phyloP scores from a whole-genome alignment of 768 basidiomycete genomes.

The Lyophyllum shimeji region DNA sequence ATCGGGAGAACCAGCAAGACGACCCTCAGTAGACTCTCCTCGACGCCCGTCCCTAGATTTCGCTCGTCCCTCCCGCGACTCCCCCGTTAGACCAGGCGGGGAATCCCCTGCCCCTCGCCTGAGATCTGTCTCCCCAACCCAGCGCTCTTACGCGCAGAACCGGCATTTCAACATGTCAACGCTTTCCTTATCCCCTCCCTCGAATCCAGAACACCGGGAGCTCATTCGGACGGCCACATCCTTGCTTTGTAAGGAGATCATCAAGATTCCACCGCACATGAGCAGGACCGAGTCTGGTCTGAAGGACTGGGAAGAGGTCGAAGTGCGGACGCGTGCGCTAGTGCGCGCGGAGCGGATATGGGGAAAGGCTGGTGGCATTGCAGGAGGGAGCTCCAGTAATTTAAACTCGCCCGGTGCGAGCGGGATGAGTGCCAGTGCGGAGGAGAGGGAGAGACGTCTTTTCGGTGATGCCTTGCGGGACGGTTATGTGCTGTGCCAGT shows the following conservation, averaged over 20 bases:
- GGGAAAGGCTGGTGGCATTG: constrained; percentile 56
- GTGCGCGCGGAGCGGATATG: constrained; percentile 73
- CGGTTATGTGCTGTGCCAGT: constrained; percentile 91
- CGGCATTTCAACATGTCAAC: constrained; percentile 61
- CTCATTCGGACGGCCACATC: constrained; percentile 65
- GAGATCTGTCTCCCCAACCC: constrained; percentile 46
- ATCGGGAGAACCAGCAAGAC: constrained; percentile 25
- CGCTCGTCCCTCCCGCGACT: constrained; percentile 24
- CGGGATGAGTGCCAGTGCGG: constrained; percentile 51
- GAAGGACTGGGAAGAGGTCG: constrained; percentile 75
- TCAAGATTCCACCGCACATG: constrained; percentile 58
- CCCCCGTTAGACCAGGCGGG: constrained; percentile 25
- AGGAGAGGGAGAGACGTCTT: constrained; percentile 70
- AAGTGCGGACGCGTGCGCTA: constrained; percentile 59
- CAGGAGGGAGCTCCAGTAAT: constrained; percentile 42
- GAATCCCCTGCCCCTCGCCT: constrained; percentile 47
- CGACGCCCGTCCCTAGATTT: constrained; percentile 38
- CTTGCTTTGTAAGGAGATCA: constrained; percentile 64
- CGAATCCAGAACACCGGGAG: constrained; percentile 63
- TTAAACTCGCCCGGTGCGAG: constrained; percentile 27
- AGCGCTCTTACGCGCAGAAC: constrained; percentile 50
- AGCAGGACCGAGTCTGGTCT: constrained; percentile 46
- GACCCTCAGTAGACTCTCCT: constrained; percentile 22
- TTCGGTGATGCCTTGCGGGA: constrained; percentile 80
- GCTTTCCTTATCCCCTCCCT: constrained; percentile 46